Evolutionary conservation across 83 land plant genomes (phyloP).

Genomic region (Picea abies): DNA sequence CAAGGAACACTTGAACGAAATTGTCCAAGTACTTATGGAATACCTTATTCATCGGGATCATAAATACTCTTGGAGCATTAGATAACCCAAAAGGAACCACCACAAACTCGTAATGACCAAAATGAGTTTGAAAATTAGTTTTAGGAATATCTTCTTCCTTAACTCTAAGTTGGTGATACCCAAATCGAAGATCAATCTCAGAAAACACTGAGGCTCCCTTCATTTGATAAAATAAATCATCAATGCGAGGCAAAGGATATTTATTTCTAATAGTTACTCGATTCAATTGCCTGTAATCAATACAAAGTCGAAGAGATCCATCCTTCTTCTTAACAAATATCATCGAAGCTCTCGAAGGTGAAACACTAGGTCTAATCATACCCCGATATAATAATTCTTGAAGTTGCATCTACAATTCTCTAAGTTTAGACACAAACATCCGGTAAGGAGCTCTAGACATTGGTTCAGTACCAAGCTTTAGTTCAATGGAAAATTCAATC

Average conservation of each 20-base stretch:
- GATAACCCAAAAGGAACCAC: not conserved
- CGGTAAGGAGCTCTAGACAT: not conserved
- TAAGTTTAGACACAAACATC: not conserved
- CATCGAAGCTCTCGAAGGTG: not conserved
- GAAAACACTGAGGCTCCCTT: not conserved
- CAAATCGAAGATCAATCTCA: constrained; percentile 1
- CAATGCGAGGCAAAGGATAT: not conserved
- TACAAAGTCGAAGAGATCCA: not conserved
- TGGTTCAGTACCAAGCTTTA: not conserved
- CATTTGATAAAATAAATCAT: constrained; percentile 8
- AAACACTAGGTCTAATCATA: constrained; percentile 4
- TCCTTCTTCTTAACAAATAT: constrained; percentile 8
- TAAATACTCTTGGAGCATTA: not conserved
- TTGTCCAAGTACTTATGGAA: not conserved
- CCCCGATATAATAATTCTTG: not conserved
- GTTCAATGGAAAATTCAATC: not conserved
- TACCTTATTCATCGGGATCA: not conserved
- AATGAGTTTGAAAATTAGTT: not conserved
- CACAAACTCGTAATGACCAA: constrained; percentile 9
- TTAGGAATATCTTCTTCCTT: not conserved
- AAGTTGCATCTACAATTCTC: not conserved
- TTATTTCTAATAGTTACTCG: not conserved
- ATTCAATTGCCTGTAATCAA: constrained; percentile 7
- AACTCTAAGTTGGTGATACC: constrained; percentile 13
- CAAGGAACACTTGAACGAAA: not conserved